Base-by-base conservation (phyloP, 2,329 filamentous ascomycete species). In the Ophiostoma ulmi region DNA sequence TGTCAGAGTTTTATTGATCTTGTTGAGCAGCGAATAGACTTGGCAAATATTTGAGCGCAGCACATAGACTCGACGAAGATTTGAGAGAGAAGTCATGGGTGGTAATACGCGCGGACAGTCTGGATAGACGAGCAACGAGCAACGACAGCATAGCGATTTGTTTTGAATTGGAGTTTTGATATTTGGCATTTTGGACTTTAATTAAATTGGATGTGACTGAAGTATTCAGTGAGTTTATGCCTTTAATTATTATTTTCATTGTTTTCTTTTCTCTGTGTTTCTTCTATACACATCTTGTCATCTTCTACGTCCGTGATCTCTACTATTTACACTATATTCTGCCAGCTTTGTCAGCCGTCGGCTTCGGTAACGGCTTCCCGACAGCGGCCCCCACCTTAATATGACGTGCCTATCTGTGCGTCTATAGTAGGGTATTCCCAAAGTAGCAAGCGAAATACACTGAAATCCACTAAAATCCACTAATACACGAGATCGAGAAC, bases 1-100 rank as follows among this genome's bases (percentile, higher is more conserved):
- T 90, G 66, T 78, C 82, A 0, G 87, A 89, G 79, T 83, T 80
- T 26, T 87, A 83, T 73, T 85, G 58, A 72, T 22, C n/a, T 8
- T n/a, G 7, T n/a, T 17, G 8, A 22, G n/a, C n/a, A 13, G 22
- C 3, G 52, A 13, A 3, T 13, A 1, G 52, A 26, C 6, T 48
- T n/a, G 7, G 39, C 39, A 41, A 41, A 2, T 3, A 5, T 41
- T 26, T 26, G 26, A 26, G 26, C 26, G 26, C 26, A 26, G 26
- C 26, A 2, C 1, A 26, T 26, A 26, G 26, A 26, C 8, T 8
- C n/a, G 44, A 48, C 31, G 3, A 4, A 31, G 31, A 31, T 31
- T 31, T 31, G 2, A 1, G 10, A 44, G 13, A 44, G 41, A 17
- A 5, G 11, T n/a, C 44, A 48, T 20, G 44, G 20, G 31, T 31